phyloP scores from a whole-genome alignment of 441 rosid genomes.

The Pelargonium australe region DNA sequence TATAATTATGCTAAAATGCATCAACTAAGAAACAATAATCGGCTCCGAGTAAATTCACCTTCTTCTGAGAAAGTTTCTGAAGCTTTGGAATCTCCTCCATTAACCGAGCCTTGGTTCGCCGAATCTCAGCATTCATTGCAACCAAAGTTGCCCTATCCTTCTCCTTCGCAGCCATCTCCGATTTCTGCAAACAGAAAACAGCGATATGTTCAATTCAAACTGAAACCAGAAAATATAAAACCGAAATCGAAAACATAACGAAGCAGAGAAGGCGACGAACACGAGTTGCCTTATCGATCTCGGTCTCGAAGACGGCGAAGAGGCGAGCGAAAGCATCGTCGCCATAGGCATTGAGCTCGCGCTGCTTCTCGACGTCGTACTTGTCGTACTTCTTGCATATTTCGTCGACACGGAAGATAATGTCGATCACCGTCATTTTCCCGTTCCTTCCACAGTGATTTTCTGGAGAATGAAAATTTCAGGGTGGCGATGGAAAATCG shows the following conservation, averaged over 20 bases:
- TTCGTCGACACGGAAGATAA: conserved; percentile 5
- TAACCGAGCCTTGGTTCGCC: background rate
- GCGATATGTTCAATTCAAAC: background rate
- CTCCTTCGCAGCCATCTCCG: background rate
- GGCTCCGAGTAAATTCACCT: background rate
- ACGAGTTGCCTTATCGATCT: background rate
- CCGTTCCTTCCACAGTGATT: background rate
- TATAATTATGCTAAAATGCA: no score
- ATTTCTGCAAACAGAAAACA: background rate
- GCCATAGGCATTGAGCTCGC: background rate
- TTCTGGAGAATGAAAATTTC: background rate
- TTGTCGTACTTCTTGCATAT: background rate
- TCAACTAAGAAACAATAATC: no score
- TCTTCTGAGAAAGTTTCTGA: conserved; percentile 2
- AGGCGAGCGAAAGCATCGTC: conserved; percentile 2
- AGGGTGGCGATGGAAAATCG: no score
- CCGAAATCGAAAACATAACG: background rate
- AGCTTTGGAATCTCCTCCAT: background rate
- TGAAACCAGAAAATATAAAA: background rate
- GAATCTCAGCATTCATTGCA: background rate
- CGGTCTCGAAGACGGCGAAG: background rate
- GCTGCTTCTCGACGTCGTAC: background rate
- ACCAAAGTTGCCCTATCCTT: conserved; percentile 1
- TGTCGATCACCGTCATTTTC: background rate
- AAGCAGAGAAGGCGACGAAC: background rate